These are phyloP conservation scores for Diaporthe sp. DNA, from an alignment of 2,329 filamentous ascomycete genomes.

Conservation along the genomic window DNA sequence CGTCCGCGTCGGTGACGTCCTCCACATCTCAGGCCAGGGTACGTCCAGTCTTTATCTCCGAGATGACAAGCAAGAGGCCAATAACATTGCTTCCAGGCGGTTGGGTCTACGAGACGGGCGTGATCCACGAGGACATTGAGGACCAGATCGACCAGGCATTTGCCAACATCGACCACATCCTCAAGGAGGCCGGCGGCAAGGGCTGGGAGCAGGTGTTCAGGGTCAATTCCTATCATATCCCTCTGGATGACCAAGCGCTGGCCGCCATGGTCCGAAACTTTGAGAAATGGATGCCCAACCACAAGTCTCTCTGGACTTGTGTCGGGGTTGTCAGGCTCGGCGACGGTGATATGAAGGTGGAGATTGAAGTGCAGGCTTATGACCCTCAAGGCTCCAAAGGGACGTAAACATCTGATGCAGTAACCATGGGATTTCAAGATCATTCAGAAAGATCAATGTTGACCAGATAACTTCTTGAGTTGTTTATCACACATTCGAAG, in stretches of 20 bases:
- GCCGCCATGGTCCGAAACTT: constrained; percentile 62
- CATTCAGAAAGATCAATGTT: not conserved
- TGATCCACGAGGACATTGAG: constrained; percentile 54
- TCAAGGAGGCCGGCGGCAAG: constrained; percentile 67
- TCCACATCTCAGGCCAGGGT: constrained; percentile 64
- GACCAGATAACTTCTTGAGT: too few relatives aligned
- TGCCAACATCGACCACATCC: constrained; percentile 65
- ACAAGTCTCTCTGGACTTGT: constrained; percentile 67
- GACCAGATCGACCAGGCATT: constrained; percentile 68
- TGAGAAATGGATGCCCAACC: constrained; percentile 64
- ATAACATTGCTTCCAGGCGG: constrained; percentile 46
- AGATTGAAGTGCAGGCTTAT: constrained; percentile 70
- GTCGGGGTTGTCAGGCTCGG: constrained; percentile 65
- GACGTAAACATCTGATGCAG: not conserved
- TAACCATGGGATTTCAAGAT: too few relatives aligned
- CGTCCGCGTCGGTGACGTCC: constrained; percentile 62
- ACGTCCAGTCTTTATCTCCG: constrained; percentile 3
- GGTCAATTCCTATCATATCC: constrained; percentile 61
- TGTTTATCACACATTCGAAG: too few relatives aligned
- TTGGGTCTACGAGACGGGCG: constrained; percentile 49
- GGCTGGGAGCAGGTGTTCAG: constrained; percentile 69
- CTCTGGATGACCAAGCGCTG: constrained; percentile 56
- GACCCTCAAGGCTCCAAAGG: constrained; percentile 50
- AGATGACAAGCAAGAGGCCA: not conserved
- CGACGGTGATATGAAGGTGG: constrained; percentile 66